phyloP scores from a whole-genome alignment of 768 basidiomycete species.

The Collybiopsis confluens region DNA sequence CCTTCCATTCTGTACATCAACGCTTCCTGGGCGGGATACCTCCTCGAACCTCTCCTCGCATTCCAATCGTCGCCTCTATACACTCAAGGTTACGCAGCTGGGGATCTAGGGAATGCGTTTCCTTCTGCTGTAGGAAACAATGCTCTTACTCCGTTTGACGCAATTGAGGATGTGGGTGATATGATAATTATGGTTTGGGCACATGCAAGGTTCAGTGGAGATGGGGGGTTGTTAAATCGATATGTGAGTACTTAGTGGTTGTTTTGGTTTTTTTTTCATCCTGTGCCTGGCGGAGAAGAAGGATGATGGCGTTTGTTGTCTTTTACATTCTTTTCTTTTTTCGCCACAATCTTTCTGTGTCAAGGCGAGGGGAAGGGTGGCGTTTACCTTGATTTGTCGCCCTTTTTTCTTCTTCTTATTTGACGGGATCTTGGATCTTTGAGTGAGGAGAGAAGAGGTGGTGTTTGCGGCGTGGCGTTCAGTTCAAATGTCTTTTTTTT shows the following conservation, averaged over 20 bases:
- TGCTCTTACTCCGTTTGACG: not conserved
- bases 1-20: slow-evolving; percentile 35
- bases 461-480: no score
- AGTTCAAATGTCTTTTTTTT: no score
- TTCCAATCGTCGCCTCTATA: slow-evolving; percentile 6
- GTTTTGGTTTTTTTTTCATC: not conserved
- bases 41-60: slow-evolving; percentile 39
- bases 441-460: no score
- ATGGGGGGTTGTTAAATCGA: slow-evolving; percentile 17
- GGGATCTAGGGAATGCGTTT: slow-evolving; percentile 9
- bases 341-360: no score
- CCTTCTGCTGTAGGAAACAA: not conserved
- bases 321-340: no score
- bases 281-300: no score
- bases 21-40: slow-evolving; percentile 31
- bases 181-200: slow-evolving; percentile 31
- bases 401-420: no score
- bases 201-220: slow-evolving; percentile 23
- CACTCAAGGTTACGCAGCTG: slow-evolving; percentile 5
- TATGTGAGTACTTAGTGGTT: slow-evolving; percentile 12
- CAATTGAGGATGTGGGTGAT: slow-evolving; percentile 25
- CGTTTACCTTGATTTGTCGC: no score
- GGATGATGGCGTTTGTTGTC: no score
- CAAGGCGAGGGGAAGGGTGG: no score
- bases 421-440: no score